Evolutionary conservation across 768 basidiomycete genomes (phyloP).

Genomic region (Leucocoprinus leucothites): DNA sequence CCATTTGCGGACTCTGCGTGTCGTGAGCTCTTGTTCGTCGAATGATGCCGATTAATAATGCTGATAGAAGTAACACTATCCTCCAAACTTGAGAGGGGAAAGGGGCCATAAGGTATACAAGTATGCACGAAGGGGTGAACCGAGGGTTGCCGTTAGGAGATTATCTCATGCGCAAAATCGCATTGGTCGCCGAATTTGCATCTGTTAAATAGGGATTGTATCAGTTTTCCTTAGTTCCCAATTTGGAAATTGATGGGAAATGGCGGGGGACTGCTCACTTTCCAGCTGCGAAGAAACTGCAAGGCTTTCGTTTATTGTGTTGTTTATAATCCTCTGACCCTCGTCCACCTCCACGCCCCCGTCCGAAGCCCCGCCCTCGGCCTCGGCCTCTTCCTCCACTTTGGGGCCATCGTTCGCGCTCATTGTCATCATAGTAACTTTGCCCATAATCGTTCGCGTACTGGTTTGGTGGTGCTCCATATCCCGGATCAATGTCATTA

Average conservation of each 20-base stretch:
- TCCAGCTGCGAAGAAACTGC: slow-evolving; percentile 89
- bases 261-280: slow-evolving; percentile 72
- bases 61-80: not conserved
- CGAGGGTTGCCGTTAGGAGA: slow-evolving; percentile 17
- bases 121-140: not conserved
- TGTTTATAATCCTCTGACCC: slow-evolving; percentile 54
- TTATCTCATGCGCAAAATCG: slow-evolving; percentile 71
- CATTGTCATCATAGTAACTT: slow-evolving; percentile 44
- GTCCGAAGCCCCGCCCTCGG: slow-evolving; percentile 56
- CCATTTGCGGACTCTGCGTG: too few species aligned
- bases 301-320: slow-evolving; percentile 79
- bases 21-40: too few species aligned
- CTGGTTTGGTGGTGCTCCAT: slow-evolving; percentile 34
- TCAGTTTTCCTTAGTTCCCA: slow-evolving; percentile 35
- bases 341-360: slow-evolving; percentile 46
- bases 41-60: not conserved
- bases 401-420: slow-evolving; percentile 42
- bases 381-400: slow-evolving; percentile 43
- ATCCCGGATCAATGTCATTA: slow-evolving; percentile 35
- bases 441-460: slow-evolving; percentile 50
- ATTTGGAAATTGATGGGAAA: slow-evolving; percentile 36
- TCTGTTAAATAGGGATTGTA: slow-evolving; percentile 54
- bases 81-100: not conserved
- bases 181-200: slow-evolving; percentile 88
- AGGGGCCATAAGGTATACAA: slow-evolving; percentile 8